Percentiles rank a stretch among this genome's conserved stretches.
phyloP scores from a whole-genome alignment of 495 filamentous ascomycete genomes.

The Zalerion maritima region DNA sequence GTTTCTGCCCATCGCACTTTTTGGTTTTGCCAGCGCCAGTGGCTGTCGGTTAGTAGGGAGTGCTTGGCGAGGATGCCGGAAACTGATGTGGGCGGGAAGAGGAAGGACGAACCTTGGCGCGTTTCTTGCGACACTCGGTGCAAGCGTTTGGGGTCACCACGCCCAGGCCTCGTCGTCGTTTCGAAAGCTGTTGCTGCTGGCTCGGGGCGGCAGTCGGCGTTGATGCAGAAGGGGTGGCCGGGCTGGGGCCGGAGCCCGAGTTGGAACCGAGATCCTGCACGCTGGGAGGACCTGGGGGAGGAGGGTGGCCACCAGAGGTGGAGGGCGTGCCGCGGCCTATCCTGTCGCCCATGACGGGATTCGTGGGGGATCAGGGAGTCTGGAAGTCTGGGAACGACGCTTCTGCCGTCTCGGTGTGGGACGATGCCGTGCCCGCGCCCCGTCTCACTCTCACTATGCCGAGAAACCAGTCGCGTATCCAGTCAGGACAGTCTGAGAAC shows the following conservation, averaged over 20 bases:
- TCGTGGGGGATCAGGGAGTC: no score
- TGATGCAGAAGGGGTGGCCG: conserved; percentile 21
- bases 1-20: conserved; percentile 38
- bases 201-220: no score
- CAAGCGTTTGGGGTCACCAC: conserved; percentile 41
- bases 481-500: no score
- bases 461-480: no score
- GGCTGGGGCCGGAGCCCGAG: conserved; percentile 3
- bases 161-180: conserved; percentile 33
- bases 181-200: conserved; percentile 18
- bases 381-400: no score
- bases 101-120: conserved; percentile 30
- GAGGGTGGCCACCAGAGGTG: conserved; percentile 9
- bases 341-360: no score
- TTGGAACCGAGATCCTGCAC: conserved; percentile 6
- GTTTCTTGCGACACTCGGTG: conserved; percentile 43
- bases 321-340: conserved; percentile 4
- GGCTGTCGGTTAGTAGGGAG: not conserved
- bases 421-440: no score
- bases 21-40: not conserved
- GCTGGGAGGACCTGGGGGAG: conserved; percentile 12
- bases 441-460: no score
- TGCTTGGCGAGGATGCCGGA: not conserved
- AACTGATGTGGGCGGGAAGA: not conserved
- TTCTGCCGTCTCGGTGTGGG: no score